Base-by-base conservation (phyloP, 2,329 filamentous ascomycete species). In the Tolypocladium pustulatum region DNA sequence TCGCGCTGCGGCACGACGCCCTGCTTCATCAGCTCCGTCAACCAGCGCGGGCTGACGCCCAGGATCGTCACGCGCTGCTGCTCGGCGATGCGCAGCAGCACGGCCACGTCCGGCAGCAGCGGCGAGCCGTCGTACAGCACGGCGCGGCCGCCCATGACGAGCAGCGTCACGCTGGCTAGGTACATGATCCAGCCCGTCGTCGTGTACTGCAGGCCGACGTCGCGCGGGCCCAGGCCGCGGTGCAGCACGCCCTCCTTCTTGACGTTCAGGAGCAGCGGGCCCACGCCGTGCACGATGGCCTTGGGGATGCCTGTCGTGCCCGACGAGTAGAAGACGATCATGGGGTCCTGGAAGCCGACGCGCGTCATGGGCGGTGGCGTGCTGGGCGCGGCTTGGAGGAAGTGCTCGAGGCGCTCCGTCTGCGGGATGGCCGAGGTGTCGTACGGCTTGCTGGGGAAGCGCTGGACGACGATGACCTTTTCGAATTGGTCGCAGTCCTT, bases 161-260 rank as follows among this genome's bases (percentile, higher is more conserved):
- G 75, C 4, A 78, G 75, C 25, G 78, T 76, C 0, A 90, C 76
- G 41, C 80, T 81, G 3, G 78, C 73, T 10, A 91, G 75, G 68
- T 93, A 94, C 90, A 96, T 95, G 72, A 96, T 94, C 90, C 90
- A 95, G 0, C 89, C 88, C 0, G 88, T 91, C 0, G 85, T 88
- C 1, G 85, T 84, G 67, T 80, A 84, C 69, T 84, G 81, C 59
- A 84, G 64, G 1, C 71, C 67, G 1, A 82, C 75, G 51, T 72
- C 74, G n/a, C 72, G 67, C 0, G 74, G 64, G 0, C 63, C 67
- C 4, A 72, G 59, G 34, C 75, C 73, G 54, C 80, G 76, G 66
- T 84, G 80, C 32, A 84, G 69, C 3, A 69, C 71, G 1, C 74
- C 76, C 69, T 95, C 90, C 67, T 92, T 83, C 61, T 64, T 67